These are phyloP conservation scores for Punica granatum DNA, from an alignment of 345 rosid species.

Conservation along the genomic window DNA sequence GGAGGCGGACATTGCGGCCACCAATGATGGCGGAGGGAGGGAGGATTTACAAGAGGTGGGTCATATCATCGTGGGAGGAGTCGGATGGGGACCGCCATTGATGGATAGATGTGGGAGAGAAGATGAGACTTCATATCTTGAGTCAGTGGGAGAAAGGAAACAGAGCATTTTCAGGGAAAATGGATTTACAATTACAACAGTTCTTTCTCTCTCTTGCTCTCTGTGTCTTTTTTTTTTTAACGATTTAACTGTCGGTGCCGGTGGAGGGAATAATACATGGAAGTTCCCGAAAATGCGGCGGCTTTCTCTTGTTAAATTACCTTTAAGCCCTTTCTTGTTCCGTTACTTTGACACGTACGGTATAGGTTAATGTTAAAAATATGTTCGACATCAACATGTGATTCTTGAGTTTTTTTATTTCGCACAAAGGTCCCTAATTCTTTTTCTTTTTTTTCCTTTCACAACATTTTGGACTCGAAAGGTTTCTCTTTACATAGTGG, in stretches of 20 bases:
- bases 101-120: background rate
- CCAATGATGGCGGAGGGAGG: conserved; percentile 11
- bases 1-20: conserved; percentile 19
- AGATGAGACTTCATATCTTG: background rate
- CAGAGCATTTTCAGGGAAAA: background rate
- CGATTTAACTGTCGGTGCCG: conserved; percentile 4
- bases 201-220: background rate
- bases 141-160: background rate
- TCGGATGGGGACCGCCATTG: background rate
- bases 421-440: background rate
- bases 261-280: background rate
- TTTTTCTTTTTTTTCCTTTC: background rate
- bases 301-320: background rate
- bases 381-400: background rate
- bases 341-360: background rate
- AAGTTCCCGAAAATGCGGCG: conserved; percentile 6
- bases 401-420: background rate
- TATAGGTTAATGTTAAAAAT: background rate
- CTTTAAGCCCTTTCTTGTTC: background rate
- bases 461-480: background rate
- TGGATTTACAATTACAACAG: background rate
- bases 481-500: background rate
- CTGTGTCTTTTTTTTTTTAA: background rate
- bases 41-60: background rate
- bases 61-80: background rate